A percentile compares a stretch with the other conserved stretches of the same genome.
Conservation (phyloP, 208 protist genomes). For the Acanthamoeba culbertsoni region DNA sequence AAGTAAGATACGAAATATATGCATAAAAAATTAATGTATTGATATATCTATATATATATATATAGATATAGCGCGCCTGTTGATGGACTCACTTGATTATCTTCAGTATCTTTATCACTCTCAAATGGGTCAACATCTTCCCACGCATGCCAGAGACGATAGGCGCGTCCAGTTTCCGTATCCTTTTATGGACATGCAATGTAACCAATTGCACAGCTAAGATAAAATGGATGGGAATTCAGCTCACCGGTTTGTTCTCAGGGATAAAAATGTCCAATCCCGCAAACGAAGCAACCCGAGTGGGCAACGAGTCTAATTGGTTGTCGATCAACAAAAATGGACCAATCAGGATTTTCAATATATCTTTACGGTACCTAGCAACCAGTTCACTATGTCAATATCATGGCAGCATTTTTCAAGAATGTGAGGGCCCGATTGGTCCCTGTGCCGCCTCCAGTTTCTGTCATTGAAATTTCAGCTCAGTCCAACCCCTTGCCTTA, state of each 20-base stretch:
- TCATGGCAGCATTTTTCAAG: constrained; percentile 45
- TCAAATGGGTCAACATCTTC: constrained; percentile 42
- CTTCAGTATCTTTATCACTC: constrained; percentile 32
- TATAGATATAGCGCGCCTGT: neutral
- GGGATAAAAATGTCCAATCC: constrained; percentile 31
- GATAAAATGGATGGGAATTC: neutral
- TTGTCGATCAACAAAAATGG: too few relatives aligned
- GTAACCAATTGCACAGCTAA: neutral
- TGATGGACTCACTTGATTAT: neutral
- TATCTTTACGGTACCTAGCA: neutral
- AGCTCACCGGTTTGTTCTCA: neutral
- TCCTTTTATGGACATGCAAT: neutral
- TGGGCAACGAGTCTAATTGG: constrained; percentile 7
- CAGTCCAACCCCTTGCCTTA: too few relatives aligned
- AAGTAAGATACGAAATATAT: neutral
- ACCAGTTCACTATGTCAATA: constrained; percentile 35
- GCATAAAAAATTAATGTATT: neutral
- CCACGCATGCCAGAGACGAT: neutral
- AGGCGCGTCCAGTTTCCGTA: neutral
- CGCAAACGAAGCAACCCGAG: constrained; percentile 2
- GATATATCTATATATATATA: neutral
- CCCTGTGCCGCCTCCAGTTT: constrained; percentile 18
- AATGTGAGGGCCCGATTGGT: constrained; percentile 10
- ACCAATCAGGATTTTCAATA: too few relatives aligned
- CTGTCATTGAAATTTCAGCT: neutral